Evolutionary conservation across 441 rosid genomes (phyloP).

Genomic region (Adansonia grandidieri): DNA sequence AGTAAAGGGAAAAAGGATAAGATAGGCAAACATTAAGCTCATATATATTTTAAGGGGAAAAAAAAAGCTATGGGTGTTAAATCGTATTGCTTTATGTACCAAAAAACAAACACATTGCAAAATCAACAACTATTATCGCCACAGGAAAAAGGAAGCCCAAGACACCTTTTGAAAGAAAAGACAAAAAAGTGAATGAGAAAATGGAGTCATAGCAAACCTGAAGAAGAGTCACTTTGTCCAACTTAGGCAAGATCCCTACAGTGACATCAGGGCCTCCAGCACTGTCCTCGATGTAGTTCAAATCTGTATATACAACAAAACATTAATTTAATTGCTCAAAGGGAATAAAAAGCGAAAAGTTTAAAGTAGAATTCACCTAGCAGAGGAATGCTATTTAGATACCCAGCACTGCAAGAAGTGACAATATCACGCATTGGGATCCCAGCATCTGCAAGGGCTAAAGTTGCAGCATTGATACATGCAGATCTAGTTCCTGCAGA

Average conservation of each 20-base stretch:
- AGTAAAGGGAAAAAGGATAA: neutral
- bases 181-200: conserved; percentile 10
- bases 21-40: neutral
- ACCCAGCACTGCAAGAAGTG: conserved; percentile 93
- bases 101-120: neutral
- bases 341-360: conserved; percentile 5
- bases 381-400: conserved; percentile 76
- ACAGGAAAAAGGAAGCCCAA: neutral
- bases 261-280: conserved; percentile 97
- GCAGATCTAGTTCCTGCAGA: conserved; percentile 87
- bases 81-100: neutral
- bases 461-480: conserved; percentile 93
- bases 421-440: conserved; percentile 90
- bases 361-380: conserved; percentile 54
- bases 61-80: neutral
- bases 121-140: neutral
- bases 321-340: neutral
- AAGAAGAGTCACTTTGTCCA: conserved; percentile 92
- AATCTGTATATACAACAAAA: conserved; percentile 45
- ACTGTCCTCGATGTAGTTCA: conserved; percentile 90
- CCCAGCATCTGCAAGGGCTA: conserved; percentile 95
- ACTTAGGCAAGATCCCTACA: conserved; percentile 76
- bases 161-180: neutral
- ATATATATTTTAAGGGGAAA: neutral
- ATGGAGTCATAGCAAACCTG: conserved; percentile 55